phyloP scores from a whole-genome alignment of 2,329 filamentous ascomycete genomes.

The Coniochaeta pulveracea region DNA sequence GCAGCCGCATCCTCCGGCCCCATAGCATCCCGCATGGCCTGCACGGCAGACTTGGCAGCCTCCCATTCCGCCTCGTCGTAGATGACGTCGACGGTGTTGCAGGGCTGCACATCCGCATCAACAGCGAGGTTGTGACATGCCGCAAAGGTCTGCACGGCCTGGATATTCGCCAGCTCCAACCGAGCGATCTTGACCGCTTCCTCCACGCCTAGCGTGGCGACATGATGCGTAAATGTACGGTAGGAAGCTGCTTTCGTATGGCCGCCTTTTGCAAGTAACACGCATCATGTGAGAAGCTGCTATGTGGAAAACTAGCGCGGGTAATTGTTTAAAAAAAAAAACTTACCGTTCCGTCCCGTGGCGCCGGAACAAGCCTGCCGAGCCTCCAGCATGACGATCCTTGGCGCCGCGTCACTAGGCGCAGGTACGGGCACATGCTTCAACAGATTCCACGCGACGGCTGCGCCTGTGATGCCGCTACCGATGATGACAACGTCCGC shows the following conservation, averaged over 20 bases:
- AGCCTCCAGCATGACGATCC: slow-evolving; percentile 53
- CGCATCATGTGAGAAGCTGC: neutral
- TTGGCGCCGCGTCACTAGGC: slow-evolving; percentile 12
- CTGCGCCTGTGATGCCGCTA: slow-evolving; percentile 53
- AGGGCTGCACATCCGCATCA: slow-evolving; percentile 34
- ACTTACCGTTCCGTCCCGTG: slow-evolving; percentile 44
- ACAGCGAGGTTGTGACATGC: slow-evolving; percentile 26
- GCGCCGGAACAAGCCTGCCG: slow-evolving; percentile 55
- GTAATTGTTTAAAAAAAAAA: neutral
- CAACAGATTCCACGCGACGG: slow-evolving; percentile 42
- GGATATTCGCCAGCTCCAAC: slow-evolving; percentile 41
- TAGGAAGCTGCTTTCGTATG: slow-evolving; percentile 32
- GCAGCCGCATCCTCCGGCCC: slow-evolving; percentile 25
- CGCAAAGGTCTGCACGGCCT: slow-evolving; percentile 43
- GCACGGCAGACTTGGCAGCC: slow-evolving; percentile 24
- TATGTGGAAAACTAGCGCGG: neutral
- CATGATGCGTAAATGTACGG: slow-evolving; percentile 37
- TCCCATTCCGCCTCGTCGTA: slow-evolving; percentile 35
- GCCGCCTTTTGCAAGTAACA: slow-evolving; percentile 17
- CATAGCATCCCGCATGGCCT: slow-evolving; percentile 31
- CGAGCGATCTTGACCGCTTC: slow-evolving; percentile 38
- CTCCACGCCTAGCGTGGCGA: slow-evolving; percentile 28
- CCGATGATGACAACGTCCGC: slow-evolving; percentile 53
- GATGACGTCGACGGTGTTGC: slow-evolving; percentile 45
- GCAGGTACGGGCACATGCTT: slow-evolving; percentile 3